Conservation (phyloP, 306 rosid genomes). For the Sophora flavescens region DNA sequence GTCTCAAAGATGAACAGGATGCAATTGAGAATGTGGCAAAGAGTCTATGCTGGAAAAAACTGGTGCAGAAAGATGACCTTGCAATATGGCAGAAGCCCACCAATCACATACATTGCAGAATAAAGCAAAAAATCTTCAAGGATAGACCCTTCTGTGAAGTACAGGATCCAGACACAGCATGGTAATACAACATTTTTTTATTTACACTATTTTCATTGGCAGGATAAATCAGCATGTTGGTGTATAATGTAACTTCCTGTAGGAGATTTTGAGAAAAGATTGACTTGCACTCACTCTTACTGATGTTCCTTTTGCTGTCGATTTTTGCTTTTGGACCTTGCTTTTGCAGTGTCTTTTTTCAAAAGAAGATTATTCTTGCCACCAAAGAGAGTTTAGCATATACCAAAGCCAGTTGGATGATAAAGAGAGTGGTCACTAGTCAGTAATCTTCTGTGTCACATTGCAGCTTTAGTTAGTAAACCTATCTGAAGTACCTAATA, state of each 20-base stretch:
- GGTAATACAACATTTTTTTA: conserved; percentile 57
- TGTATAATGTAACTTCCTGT: not conserved
- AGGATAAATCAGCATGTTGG: conserved; percentile 5
- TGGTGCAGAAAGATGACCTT: conserved; percentile 74
- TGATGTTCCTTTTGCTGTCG: not conserved
- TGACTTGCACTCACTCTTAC: conserved; percentile 28
- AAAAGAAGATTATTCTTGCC: not conserved
- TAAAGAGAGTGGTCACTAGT: conserved; percentile 42
- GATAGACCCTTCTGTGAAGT: conserved; percentile 68
- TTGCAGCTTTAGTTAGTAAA: conserved; percentile 31
- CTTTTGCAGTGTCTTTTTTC: not conserved
- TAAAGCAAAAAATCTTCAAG: conserved; percentile 70
- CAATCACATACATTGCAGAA: conserved; percentile 78
- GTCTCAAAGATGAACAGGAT: conserved; percentile 75
- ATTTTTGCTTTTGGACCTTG: not conserved
- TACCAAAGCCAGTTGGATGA: conserved; percentile 57
- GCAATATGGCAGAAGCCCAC: conserved; percentile 96
- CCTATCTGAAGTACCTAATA: conserved; percentile 19
- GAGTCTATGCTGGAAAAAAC: conserved; percentile 90
- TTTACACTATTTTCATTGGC: not conserved
- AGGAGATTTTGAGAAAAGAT: not conserved
- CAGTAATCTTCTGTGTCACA: conserved; percentile 1
- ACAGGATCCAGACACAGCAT: conserved; percentile 84
- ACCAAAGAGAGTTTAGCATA: conserved; percentile 13
- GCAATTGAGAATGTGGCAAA: conserved; percentile 76